Conservation (phyloP, 352 stramenopile species). For the Phytophthora tubulina region DNA sequence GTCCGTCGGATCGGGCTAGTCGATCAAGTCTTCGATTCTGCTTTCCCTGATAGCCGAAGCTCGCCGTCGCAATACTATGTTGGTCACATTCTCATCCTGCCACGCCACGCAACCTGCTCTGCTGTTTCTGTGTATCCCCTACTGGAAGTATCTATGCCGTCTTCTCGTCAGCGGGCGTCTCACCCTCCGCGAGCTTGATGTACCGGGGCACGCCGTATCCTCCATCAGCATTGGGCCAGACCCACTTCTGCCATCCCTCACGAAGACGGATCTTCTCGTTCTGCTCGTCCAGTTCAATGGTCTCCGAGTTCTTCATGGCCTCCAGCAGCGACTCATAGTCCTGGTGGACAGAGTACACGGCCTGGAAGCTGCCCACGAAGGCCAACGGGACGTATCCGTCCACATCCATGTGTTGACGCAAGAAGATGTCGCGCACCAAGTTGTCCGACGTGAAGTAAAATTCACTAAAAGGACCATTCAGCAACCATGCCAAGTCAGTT, state of each 20-base stretch:
- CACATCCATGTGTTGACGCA: constrained; percentile 89
- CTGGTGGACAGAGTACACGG: constrained; percentile 86
- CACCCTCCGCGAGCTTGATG: constrained; percentile 77
- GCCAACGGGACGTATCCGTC: constrained; percentile 90
- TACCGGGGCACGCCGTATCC: constrained; percentile 89
- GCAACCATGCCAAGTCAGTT: constrained; percentile 5
- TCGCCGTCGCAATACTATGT: not conserved
- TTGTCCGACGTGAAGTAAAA: constrained; percentile 91
- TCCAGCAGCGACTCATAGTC: constrained; percentile 86
- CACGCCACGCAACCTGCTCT: not conserved
- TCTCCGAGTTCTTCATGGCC: constrained; percentile 70
- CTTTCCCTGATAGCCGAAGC: not conserved
- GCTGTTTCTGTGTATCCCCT: not conserved
- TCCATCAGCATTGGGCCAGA: constrained; percentile 90
- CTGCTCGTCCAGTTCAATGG: constrained; percentile 83
- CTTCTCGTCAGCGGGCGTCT: constrained; percentile 35
- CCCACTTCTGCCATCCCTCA: constrained; percentile 89
- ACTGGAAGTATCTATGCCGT: constrained; percentile 39
- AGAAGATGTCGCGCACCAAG: constrained; percentile 85
- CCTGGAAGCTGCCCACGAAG: constrained; percentile 92
- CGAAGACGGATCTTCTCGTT: constrained; percentile 93
- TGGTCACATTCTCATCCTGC: not conserved
- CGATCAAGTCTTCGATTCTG: not conserved
- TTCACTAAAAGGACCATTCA: constrained; percentile 55
- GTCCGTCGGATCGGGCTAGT: not conserved